Conservation (phyloP, 129 eudicot genomes). For the Dittrichia graveolens region DNA sequence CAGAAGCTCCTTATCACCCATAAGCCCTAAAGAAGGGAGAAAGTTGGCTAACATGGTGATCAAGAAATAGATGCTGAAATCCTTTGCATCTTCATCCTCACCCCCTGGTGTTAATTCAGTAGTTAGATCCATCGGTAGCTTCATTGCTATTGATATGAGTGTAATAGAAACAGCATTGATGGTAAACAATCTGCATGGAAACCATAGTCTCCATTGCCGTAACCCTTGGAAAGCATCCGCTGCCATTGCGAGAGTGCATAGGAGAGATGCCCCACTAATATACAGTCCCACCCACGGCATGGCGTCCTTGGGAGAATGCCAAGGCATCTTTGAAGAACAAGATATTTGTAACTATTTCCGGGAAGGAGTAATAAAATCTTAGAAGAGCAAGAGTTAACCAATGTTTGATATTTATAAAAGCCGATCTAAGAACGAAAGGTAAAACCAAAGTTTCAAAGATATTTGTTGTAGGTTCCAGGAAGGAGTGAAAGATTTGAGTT, state of each 20-base stretch:
- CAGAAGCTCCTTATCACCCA: conserved; percentile 2
- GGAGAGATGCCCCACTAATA: not conserved
- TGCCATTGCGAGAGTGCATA: not conserved
- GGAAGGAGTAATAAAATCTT: no score
- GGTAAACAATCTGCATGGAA: not conserved
- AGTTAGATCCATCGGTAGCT: not conserved
- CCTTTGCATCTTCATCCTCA: not conserved
- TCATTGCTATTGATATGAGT: not conserved
- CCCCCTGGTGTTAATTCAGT: not conserved
- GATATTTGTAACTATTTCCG: no score
- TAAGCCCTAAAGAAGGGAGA: conserved; percentile 1
- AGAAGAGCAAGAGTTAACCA: no score
- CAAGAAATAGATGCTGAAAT: not conserved
- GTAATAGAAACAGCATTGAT: not conserved
- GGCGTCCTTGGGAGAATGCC: not conserved
- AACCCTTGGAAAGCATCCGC: not conserved
- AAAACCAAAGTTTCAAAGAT: no score
- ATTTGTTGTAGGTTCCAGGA: no score
- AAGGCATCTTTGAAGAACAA: not conserved
- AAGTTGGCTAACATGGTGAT: conserved; percentile 10
- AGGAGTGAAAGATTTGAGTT: no score
- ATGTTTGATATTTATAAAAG: no score
- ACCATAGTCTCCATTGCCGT: not conserved
- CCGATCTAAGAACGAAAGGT: no score
- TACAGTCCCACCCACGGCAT: conserved; percentile 11